These are phyloP conservation scores for Ascochyta pisi DNA, from an alignment of 2,329 filamentous ascomycete species.

Conservation along the genomic window DNA sequence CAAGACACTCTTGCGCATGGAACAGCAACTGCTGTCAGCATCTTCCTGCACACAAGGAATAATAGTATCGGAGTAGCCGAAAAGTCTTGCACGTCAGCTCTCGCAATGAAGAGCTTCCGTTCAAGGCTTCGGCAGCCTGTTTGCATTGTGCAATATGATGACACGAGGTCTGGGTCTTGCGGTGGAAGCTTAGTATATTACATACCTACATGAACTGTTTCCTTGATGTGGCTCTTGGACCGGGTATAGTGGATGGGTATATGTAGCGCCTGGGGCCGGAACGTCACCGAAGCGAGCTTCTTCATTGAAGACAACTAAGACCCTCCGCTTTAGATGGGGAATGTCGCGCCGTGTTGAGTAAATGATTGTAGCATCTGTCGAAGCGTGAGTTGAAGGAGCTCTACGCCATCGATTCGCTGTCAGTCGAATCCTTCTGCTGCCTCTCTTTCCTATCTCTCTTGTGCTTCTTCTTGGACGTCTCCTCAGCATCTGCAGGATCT, in stretches of 20 bases:
- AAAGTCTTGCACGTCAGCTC: constrained; percentile 17
- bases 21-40: too few relatives aligned
- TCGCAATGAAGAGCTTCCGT: constrained; percentile 13
- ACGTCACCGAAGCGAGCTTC: not conserved
- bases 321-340: not conserved
- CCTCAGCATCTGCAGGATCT: not conserved
- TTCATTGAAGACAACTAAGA: not conserved
- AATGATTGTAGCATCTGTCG: not conserved
- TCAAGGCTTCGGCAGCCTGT: constrained; percentile 11
- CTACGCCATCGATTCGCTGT: not conserved
- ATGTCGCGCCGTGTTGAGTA: not conserved
- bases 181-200: not conserved
- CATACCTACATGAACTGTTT: not conserved
- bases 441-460: constrained; percentile 12
- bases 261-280: not conserved
- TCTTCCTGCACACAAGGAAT: too few relatives aligned
- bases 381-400: not conserved
- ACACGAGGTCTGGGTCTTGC: not conserved
- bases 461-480: constrained; percentile 6
- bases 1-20: too few relatives aligned
- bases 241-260: not conserved
- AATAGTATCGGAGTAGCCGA: not conserved
- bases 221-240: not conserved
- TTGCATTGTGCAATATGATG: not conserved
- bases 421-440: not conserved